Evolutionary conservation across 306 rosid genomes (phyloP).

Genomic region (Inga leiocalycina): DNA sequence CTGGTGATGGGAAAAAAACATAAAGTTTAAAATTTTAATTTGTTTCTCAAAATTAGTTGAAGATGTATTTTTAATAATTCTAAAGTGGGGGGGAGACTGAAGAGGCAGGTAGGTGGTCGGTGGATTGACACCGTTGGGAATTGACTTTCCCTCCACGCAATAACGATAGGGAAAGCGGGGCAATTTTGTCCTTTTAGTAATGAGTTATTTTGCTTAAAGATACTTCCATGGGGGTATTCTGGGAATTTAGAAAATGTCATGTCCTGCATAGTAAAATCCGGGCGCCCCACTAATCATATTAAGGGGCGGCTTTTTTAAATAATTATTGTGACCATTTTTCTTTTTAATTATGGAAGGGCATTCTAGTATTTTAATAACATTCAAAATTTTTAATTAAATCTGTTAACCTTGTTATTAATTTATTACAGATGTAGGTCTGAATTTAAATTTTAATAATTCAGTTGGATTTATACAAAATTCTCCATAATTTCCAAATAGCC

Average conservation of each 20-base stretch:
- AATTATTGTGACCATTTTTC: conserved; percentile 1
- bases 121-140: conserved; percentile 81
- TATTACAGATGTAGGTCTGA: too few relatives aligned
- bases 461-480: too few relatives aligned
- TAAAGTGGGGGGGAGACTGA: conserved; percentile 45
- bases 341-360: neutral
- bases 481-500: neutral
- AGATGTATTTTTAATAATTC: conserved; percentile 27
- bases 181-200: conserved; percentile 42
- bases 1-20: neutral
- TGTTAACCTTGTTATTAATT: too few relatives aligned
- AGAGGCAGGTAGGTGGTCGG: conserved; percentile 84
- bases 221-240: conserved; percentile 1
- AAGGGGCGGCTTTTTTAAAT: conserved; percentile 39
- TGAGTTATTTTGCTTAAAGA: neutral
- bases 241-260: neutral
- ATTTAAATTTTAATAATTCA: too few relatives aligned
- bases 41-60: conserved; percentile 35
- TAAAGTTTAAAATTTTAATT: conserved; percentile 7
- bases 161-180: conserved; percentile 37
- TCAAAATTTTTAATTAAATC: too few relatives aligned
- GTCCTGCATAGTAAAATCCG: conserved; percentile 40
- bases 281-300: conserved; percentile 35
- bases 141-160: conserved; percentile 77
- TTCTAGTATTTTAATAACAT: too few relatives aligned